Evolutionary conservation across 2,329 filamentous ascomycete species (phyloP).

Genomic region (Alternaria gaisen): DNA sequence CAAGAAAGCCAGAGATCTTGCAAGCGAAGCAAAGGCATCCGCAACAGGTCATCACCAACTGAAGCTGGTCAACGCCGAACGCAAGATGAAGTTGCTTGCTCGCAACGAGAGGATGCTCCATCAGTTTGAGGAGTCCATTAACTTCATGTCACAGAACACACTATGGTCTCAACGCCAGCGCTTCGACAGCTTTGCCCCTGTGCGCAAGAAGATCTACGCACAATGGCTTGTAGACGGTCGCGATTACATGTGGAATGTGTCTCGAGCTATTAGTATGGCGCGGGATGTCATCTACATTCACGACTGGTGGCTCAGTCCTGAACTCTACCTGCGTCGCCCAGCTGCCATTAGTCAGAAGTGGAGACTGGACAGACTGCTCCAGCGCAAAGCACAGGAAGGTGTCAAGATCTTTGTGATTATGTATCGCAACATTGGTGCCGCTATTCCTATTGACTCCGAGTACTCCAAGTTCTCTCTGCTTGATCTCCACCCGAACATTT

Average conservation of each 20-base stretch:
- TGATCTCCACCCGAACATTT: slow-evolving; percentile 94
- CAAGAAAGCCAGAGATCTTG: slow-evolving; percentile 67
- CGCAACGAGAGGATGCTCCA: slow-evolving; percentile 87
- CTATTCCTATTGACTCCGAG: slow-evolving; percentile 96
- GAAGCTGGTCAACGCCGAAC: slow-evolving; percentile 88
- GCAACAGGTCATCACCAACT: slow-evolving; percentile 82
- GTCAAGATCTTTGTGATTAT: slow-evolving; percentile 98
- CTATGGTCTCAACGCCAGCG: slow-evolving; percentile 84
- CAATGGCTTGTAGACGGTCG: slow-evolving; percentile 97
- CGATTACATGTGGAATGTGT: slow-evolving; percentile 99
- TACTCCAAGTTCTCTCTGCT: slow-evolving; percentile 97
- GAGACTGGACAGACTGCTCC: slow-evolving; percentile 91
- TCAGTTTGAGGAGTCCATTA: slow-evolving; percentile 94
- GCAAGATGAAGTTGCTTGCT: slow-evolving; percentile 89
- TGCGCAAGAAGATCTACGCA: slow-evolving; percentile 84
- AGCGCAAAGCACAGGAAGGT: slow-evolving; percentile 90
- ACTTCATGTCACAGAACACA: slow-evolving; percentile 83
- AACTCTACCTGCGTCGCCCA: slow-evolving; percentile 92
- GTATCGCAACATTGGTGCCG: slow-evolving; percentile 96
- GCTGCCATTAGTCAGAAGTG: slow-evolving; percentile 98
- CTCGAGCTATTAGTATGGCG: slow-evolving; percentile 94
- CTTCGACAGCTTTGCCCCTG: slow-evolving; percentile 92
- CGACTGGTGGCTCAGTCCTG: slow-evolving; percentile 98
- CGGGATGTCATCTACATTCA: slow-evolving; percentile 99
- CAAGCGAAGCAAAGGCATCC: slow-evolving; percentile 70